Evolutionary conservation across 2,329 filamentous ascomycete species (phyloP).

Genomic region (Knufia fluminis): DNA sequence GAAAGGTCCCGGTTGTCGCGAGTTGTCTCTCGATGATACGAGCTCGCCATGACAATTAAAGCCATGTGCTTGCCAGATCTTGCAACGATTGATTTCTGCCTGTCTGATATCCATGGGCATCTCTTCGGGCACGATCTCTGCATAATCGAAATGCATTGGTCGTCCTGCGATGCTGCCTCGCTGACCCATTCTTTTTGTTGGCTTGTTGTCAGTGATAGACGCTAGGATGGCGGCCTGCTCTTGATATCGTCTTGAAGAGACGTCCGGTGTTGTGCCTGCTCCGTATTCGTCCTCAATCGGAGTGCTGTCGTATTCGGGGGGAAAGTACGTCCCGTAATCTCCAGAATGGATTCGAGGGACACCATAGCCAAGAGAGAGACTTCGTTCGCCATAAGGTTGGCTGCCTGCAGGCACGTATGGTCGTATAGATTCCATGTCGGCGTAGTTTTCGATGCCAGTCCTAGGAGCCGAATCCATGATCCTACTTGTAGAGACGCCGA

Average conservation of each 20-base stretch:
- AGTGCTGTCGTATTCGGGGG: too few relatives aligned
- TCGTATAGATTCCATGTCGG: too few relatives aligned
- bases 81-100: conserved; percentile 2
- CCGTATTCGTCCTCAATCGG: too few relatives aligned
- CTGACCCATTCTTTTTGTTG: neutral
- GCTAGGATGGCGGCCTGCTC: neutral
- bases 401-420: too few relatives aligned
- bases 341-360: too few relatives aligned
- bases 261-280: too few relatives aligned
- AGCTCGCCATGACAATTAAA: conserved; percentile 7
- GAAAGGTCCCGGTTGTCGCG: neutral
- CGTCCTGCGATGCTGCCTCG: neutral
- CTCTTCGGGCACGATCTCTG: conserved; percentile 11
- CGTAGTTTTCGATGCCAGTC: too few relatives aligned
- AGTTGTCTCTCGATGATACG: neutral
- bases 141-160: conserved; percentile 12
- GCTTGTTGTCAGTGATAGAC: conserved; percentile 2
- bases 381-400: too few relatives aligned
- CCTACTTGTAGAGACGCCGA: neutral
- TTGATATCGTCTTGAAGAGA: too few relatives aligned
- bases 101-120: conserved; percentile 11
- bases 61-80: conserved; percentile 7
- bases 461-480: too few relatives aligned
- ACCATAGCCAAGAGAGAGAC: too few relatives aligned
- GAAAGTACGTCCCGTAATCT: too few relatives aligned